Evolutionary conservation across 305 asterid genomes (phyloP), one percentile per base, ranked within the genome.

Genomic region (Ilex paraguariensis): DNA sequence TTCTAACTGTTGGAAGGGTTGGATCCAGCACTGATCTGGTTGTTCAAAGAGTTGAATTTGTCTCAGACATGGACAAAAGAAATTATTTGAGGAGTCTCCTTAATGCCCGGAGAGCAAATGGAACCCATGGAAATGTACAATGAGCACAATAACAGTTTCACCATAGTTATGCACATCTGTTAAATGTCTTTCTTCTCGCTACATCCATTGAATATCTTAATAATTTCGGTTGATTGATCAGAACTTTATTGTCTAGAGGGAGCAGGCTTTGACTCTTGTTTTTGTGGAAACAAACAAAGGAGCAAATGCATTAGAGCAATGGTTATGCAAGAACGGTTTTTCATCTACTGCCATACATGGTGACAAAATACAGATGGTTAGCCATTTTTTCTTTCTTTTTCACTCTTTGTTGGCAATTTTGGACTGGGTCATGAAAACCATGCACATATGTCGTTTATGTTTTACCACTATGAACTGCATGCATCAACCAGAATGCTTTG

Each of bases 1-100:
- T 88, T 78, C 68, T 88, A 78, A 90, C 96, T 39, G 96, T 88
- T 62, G 96, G 96, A 62, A 82, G 96, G 79, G 96, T 88, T 73
- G 95, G 95, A 54, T 88, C 96, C 61, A 88, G 96, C 66, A 88
- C 96, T 28, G 95, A 88, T 75, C 77, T 88, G 84, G 86, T 88
- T 72, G 90, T 79, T 63, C 96, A 86, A 69, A 78, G 96, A 78
- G 95, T 88, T 77, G 96, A 88, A 70, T 88, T 75, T 70, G 96
- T 88, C 69, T 83, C 75, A 39, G 96, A 88, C 72, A 73, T 87
- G 62, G 96, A 89, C 80, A 89, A 89, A 71, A 77, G 95, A 77
- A 89, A 95, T 72, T 95, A 89, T 69, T 70, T 88, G 56, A 86
- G 84, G 95, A 95, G 86, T 69, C 96, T 88, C 69, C 95, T 88